Evolutionary conservation across 208 protist species (phyloP), one percentile per base, ranked within the genome.

Genomic region (Trypanosoma boissoni): DNA sequence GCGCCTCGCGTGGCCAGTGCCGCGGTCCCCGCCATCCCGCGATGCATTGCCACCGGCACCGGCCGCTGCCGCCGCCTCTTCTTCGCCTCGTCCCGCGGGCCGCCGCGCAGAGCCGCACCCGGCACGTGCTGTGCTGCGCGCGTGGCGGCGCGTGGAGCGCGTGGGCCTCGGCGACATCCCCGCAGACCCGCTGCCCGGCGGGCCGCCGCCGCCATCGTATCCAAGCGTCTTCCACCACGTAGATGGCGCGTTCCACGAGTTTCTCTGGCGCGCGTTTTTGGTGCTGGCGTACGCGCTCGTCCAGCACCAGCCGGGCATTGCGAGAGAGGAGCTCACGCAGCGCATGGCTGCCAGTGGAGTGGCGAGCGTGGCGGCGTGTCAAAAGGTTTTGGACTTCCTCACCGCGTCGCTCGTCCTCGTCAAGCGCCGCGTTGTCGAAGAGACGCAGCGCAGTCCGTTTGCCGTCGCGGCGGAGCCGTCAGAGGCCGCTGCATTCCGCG

Each of bases 221-320:
- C 88, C 88, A 18, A 92, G 84, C 56, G 76, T 89, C 48, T 95
- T 95, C 45, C 80, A 87, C 44, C 88, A 95, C 51, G 78, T 91
- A 12, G 84, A 95, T 57, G 88, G 88, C 26, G 68, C 80, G 1
- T 86, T 91, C 31, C 81, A 95, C 52, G 53, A 55, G 24, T 91
- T 82, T 77, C 71, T 92, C 44, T 95, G 88, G 88, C 56, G 76
- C 28, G 58, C 68, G 18, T 77, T 87, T 43, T 64, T 92, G 18
- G 68, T 74, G 26, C 48, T 66, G 18, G 58, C 88, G 16, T 91
- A 86, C 55, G 59, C 64, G 45, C 78, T 74, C 37, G 51, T 92
- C 26, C 72, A 83, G 20, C 52, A 74, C 18, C 72, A 78, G 46
- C 84, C 88, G 5, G 80, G 78, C 16, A 80, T 91, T 31, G 46